Conservation (phyloP, 768 basidiomycete species). For the Lactarius vividus region DNA sequence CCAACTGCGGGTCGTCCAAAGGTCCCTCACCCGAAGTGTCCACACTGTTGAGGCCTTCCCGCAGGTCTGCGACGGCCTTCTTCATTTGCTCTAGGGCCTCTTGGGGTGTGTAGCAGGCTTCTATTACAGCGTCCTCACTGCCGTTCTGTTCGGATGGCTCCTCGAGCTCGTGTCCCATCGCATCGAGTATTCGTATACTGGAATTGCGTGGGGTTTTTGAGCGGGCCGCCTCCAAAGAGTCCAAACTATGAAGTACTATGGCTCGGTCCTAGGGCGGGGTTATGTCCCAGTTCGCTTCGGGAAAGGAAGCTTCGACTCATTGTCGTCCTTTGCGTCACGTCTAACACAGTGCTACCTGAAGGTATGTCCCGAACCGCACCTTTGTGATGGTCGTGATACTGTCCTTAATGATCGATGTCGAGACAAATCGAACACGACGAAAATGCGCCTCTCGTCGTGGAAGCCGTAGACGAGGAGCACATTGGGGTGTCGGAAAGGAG, state of each 20-base stretch:
- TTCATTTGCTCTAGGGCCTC: conserved; percentile 59
- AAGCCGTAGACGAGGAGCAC: too few relatives aligned
- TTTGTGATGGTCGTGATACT: conserved; percentile 38
- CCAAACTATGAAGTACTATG: conserved; percentile 7
- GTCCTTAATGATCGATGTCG: too few relatives aligned
- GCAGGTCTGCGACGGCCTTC: conserved; percentile 55
- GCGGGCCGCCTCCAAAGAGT: conserved; percentile 26
- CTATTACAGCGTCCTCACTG: conserved; percentile 27
- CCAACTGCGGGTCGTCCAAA: conserved; percentile 45
- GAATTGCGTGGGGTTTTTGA: conserved; percentile 35
- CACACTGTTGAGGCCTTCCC: conserved; percentile 51
- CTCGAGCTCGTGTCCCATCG: conserved; percentile 62
- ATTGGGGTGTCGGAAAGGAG: conserved; percentile 13
- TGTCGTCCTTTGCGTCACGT: conserved; percentile 24
- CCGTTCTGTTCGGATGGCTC: conserved; percentile 31
- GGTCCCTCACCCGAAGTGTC: conserved; percentile 44
- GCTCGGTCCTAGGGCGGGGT: not conserved
- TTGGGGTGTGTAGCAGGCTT: conserved; percentile 38
- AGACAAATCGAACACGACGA: too few relatives aligned
- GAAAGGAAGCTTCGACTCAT: not conserved
- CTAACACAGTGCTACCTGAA: conserved; percentile 34
- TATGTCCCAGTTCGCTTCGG: conserved; percentile 17
- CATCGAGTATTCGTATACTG: conserved; percentile 63
- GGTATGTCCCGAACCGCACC: conserved; percentile 64
- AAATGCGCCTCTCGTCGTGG: too few relatives aligned